phyloP scores from a whole-genome alignment of 192 early-diverging fungal genomes.

The Backusella sp. region DNA sequence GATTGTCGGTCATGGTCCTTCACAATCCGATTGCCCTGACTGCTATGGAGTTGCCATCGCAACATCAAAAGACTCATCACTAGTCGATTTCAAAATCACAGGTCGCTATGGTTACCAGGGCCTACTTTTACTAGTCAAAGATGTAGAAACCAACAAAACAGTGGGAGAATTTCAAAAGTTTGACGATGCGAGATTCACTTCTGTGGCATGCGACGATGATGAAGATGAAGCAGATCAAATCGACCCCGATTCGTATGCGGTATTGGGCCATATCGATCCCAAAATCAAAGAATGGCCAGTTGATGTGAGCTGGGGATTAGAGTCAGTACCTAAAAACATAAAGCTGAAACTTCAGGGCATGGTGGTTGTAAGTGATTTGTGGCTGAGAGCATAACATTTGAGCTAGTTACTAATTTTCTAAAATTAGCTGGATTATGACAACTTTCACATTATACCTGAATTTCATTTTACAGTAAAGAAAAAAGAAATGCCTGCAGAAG shows the following conservation, averaged over 20 bases:
- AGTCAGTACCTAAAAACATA: neutral
- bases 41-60: conserved; percentile 14
- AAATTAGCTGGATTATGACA: conserved; percentile 21
- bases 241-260: neutral
- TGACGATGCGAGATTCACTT: conserved; percentile 1
- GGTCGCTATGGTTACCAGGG: conserved; percentile 12
- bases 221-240: conserved; percentile 13
- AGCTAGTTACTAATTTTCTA: neutral
- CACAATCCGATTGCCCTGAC: conserved; percentile 6
- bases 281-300: conserved; percentile 14
- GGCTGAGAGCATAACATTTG: neutral
- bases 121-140: conserved; percentile 5
- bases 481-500: neutral
- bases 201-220: conserved; percentile 19
- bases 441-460: conserved; percentile 20
- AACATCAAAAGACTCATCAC: neutral
- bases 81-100: conserved; percentile 2
- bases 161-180: conserved; percentile 15
- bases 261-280: conserved; percentile 14
- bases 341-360: conserved; percentile 12
- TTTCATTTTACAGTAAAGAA: conserved; percentile 10
- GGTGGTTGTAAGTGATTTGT: conserved; percentile 14
- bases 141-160: conserved; percentile 6
- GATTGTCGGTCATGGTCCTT: conserved; percentile 19
- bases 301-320: conserved; percentile 3